Evolutionary conservation across 768 basidiomycete genomes (phyloP).

Genomic region (Mycena floridula): DNA sequence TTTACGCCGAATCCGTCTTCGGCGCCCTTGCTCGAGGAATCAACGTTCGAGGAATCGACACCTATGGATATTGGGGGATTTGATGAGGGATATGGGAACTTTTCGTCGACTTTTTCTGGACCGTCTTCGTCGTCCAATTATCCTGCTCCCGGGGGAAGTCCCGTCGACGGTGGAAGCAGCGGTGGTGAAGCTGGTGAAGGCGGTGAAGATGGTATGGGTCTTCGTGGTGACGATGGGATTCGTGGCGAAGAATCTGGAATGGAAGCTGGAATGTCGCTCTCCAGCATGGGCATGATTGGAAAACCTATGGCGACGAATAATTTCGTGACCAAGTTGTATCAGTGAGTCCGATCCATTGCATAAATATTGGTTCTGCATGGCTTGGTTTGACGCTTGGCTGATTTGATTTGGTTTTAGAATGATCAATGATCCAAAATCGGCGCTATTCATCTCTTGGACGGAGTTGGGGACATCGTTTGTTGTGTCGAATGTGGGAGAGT

Average conservation of each 20-base stretch:
- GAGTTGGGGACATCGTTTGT: slow-evolving; percentile 80
- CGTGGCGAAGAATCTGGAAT: too few relatives aligned
- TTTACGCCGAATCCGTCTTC: neutral
- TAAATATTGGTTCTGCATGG: neutral
- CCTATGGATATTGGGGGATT: slow-evolving; percentile 1
- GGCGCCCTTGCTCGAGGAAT: slow-evolving; percentile 3
- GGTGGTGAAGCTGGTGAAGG: slow-evolving; percentile 1
- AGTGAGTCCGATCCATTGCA: slow-evolving; percentile 39
- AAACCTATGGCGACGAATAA: slow-evolving; percentile 73
- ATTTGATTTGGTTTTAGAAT: slow-evolving; percentile 43
- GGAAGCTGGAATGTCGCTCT: too few relatives aligned
- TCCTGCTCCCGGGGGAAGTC: slow-evolving; percentile 4
- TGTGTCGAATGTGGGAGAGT: slow-evolving; percentile 81
- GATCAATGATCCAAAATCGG: slow-evolving; percentile 79
- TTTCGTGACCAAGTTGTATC: slow-evolving; percentile 85
- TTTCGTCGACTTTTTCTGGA: neutral
- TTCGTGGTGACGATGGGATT: neutral
- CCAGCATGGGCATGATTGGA: slow-evolving; percentile 51
- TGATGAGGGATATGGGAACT: slow-evolving; percentile 3
- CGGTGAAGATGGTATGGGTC: slow-evolving; percentile 1
- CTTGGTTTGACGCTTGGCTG: neutral
- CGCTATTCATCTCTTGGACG: slow-evolving; percentile 80
- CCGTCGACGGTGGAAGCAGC: slow-evolving; percentile 6
- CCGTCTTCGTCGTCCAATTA: slow-evolving; percentile 2
- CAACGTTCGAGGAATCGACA: slow-evolving; percentile 2